A percentile compares a stretch with the other conserved stretches of the same genome.
These are phyloP conservation scores for Mycosphaerella arachidis DNA, from an alignment of 2,329 filamentous ascomycete genomes.

Conservation along the genomic window DNA sequence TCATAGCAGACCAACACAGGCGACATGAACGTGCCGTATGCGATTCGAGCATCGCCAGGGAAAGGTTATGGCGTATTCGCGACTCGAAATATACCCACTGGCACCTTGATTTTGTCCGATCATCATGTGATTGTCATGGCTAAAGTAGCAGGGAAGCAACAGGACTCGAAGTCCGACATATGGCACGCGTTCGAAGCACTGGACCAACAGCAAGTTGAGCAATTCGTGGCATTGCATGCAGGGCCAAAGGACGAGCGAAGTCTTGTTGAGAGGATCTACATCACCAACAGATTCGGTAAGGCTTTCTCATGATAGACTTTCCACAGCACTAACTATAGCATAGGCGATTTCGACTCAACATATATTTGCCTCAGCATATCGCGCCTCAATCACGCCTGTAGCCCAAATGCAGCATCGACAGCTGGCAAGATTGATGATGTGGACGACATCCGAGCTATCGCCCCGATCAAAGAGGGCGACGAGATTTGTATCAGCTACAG, in stretches of 20 bases:
- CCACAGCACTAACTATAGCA: background rate
- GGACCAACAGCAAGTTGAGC: background rate
- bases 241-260: background rate
- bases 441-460: background rate
- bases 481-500: background rate
- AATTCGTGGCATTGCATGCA: background rate
- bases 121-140: background rate
- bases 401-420: background rate
- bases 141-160: background rate
- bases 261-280: background rate
- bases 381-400: conserved; percentile 6
- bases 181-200: background rate
- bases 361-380: background rate
- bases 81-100: background rate
- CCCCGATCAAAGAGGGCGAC: background rate
- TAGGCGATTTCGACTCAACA: background rate
- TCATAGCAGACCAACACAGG: background rate
- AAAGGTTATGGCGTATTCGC: conserved; percentile 2
- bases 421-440: background rate
- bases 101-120: background rate
- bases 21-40: background rate
- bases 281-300: background rate
- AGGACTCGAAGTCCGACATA: background rate
- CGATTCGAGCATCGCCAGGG: background rate
- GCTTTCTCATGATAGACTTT: background rate